A percentile compares a stretch with the other conserved stretches of the same genome.
Conservation (phyloP, 768 basidiomycete species). For the Crassisporium funariophilum region DNA sequence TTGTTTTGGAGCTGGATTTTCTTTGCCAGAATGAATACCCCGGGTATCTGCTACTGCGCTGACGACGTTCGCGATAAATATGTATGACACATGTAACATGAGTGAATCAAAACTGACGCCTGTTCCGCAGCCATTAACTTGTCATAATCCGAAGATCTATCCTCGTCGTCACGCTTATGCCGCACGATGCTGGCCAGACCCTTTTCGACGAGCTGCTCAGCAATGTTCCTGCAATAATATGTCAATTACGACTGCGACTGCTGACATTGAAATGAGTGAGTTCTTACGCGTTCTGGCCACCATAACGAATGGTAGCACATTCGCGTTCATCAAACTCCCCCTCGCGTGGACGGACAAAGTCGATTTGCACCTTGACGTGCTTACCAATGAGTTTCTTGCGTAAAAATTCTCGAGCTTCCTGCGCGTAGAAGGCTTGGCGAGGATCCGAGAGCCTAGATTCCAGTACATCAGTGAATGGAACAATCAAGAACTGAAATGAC, state of each 20-base stretch:
- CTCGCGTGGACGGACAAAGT: conserved; percentile 89
- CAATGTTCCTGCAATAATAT: conserved; percentile 66
- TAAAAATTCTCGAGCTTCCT: conserved; percentile 92
- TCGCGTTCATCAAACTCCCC: conserved; percentile 95
- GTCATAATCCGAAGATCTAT: conserved; percentile 94
- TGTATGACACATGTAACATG: neutral
- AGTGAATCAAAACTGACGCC: conserved; percentile 51
- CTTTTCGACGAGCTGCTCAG: conserved; percentile 92
- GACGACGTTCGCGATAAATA: neutral
- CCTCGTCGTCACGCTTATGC: conserved; percentile 94
- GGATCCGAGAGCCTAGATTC: conserved; percentile 72
- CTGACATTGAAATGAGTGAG: neutral
- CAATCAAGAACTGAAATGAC: conserved; percentile 5
- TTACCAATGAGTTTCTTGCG: conserved; percentile 93
- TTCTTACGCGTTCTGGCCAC: conserved; percentile 76
- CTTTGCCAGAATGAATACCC: conserved; percentile 94
- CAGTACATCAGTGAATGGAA: neutral
- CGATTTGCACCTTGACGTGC: conserved; percentile 77
- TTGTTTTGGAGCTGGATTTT: conserved; percentile 73
- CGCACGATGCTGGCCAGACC: conserved; percentile 88
- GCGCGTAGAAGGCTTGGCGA: conserved; percentile 83
- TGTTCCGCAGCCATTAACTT: conserved; percentile 96
- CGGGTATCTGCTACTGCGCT: conserved; percentile 78
- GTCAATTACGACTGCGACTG: too few relatives aligned
- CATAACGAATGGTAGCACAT: conserved; percentile 86